phyloP scores from a whole-genome alignment of 1,284 basidiomycete genomes.

The Tremellales sp. region DNA sequence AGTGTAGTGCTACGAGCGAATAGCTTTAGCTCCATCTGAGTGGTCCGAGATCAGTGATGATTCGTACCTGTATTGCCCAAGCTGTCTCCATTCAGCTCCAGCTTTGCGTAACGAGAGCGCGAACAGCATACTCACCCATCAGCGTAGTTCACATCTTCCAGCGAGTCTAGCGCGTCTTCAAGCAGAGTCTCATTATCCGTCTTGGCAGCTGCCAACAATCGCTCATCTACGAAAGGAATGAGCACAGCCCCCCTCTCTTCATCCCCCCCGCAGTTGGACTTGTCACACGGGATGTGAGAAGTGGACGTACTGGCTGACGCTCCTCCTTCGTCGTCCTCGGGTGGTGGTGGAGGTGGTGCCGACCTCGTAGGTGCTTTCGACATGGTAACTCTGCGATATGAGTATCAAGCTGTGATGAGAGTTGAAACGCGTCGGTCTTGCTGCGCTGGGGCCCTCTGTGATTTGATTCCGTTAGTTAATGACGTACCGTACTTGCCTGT shows the following conservation, averaged over 20 bases:
- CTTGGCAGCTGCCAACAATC: slow-evolving; percentile 68
- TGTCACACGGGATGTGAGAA: background rate
- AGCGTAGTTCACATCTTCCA: slow-evolving; percentile 67
- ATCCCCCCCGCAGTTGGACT: background rate
- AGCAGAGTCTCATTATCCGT: slow-evolving; percentile 68
- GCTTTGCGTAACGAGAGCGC: background rate
- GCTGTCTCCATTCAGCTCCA: slow-evolving; percentile 45
- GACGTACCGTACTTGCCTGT: too few species aligned
- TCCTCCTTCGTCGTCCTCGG: slow-evolving; percentile 31
- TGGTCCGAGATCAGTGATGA: too few species aligned
- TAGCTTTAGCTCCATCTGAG: background rate
- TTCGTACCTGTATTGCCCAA: slow-evolving; percentile 67
- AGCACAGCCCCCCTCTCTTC: background rate
- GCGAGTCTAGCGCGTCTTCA: slow-evolving; percentile 57
- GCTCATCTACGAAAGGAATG: slow-evolving; percentile 57
- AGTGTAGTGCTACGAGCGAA: slow-evolving; percentile 61
- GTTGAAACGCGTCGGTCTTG: background rate
- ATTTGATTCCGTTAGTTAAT: background rate
- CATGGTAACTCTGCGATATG: background rate
- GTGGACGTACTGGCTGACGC: slow-evolving; percentile 40
- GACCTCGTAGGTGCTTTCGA: slow-evolving; percentile 14
- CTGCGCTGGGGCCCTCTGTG: background rate
- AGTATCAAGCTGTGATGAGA: background rate
- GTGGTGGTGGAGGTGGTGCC: slow-evolving; percentile 39
- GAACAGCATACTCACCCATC: slow-evolving; percentile 60